A percentile compares a stretch with the other conserved stretches of the same genome.
phyloP scores from a whole-genome alignment of 306 rosid species.

The Echinosophora koreensis region DNA sequence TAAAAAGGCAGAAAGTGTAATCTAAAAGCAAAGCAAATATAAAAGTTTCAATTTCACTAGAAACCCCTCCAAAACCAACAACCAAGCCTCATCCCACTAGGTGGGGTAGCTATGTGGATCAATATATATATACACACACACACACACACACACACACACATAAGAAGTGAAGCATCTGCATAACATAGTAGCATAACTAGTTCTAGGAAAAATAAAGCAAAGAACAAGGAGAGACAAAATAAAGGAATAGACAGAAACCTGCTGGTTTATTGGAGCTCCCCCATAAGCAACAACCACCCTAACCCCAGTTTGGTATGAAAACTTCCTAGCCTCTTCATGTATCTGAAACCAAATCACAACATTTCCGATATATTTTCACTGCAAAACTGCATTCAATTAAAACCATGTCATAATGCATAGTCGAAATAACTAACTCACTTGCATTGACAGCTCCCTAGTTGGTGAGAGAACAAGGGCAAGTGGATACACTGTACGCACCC shows the following conservation, averaged over 20 bases:
- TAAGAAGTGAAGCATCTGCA: background rate
- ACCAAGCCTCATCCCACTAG: no score
- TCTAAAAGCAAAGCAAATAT: no score
- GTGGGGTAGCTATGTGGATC: no score
- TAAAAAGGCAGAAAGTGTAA: no score
- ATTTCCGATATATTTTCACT: background rate
- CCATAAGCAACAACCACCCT: constrained; percentile 83
- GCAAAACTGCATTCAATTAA: background rate
- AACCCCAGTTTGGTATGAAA: constrained; percentile 70
- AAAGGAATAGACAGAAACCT: constrained; percentile 49
- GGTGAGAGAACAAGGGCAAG: constrained; percentile 77
- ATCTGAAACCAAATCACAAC: constrained; percentile 55
- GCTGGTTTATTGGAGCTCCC: constrained; percentile 78
- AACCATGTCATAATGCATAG: background rate
- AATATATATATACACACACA: no score
- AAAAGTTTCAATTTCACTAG: no score
- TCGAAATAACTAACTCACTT: constrained; percentile 56
- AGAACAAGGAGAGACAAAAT: background rate
- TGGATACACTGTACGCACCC: constrained; percentile 70
- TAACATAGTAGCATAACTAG: background rate
- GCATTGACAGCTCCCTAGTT: constrained; percentile 77
- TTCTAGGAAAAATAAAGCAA: background rate
- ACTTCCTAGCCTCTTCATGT: constrained; percentile 70
- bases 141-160: no score
- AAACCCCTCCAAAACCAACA: no score